A percentile compares a stretch with the other conserved stretches of the same genome.
Conservation (phyloP, 139 green algal species). For the Volvox reticuliferus region DNA sequence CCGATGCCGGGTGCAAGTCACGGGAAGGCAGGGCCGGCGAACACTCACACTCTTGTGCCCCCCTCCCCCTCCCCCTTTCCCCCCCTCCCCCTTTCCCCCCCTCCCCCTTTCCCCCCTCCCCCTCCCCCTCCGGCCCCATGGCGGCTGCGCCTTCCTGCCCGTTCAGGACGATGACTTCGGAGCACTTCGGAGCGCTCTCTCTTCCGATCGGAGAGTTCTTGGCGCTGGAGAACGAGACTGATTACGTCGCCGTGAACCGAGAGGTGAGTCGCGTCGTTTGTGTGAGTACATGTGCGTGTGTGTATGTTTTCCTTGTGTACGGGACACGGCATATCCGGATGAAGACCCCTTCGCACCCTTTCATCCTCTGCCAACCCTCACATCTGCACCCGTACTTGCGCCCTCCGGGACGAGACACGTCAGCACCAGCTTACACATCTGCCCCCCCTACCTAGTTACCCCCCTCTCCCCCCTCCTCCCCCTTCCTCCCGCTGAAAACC, state of each 20-base stretch:
- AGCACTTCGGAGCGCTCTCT: slow-evolving; percentile 84
- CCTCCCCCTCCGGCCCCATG: not conserved
- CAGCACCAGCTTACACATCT: too few species aligned
- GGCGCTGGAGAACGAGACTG: slow-evolving; percentile 80
- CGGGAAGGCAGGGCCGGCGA: too few species aligned
- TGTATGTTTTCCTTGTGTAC: too few species aligned
- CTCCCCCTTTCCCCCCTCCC: not conserved
- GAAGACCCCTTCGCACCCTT: too few species aligned
- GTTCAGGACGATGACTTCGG: slow-evolving; percentile 64
- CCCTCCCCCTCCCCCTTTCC: not conserved
- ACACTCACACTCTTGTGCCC: too few species aligned
- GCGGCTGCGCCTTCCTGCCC: not conserved
- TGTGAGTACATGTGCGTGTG: too few species aligned
- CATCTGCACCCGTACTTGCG: too few species aligned
- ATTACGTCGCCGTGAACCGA: slow-evolving; percentile 57
- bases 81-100: not conserved
- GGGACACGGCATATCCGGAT: too few species aligned
- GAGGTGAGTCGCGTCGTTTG: not conserved
- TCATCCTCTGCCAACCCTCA: too few species aligned
- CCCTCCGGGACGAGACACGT: too few species aligned
- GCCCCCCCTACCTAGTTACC: not conserved
- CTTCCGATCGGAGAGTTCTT: slow-evolving; percentile 90
- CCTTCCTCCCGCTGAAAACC: not conserved
- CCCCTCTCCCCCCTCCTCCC: not conserved
- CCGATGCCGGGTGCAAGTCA: too few species aligned